phyloP scores from a whole-genome alignment of 768 basidiomycete genomes.

The Cyathus striatus region DNA sequence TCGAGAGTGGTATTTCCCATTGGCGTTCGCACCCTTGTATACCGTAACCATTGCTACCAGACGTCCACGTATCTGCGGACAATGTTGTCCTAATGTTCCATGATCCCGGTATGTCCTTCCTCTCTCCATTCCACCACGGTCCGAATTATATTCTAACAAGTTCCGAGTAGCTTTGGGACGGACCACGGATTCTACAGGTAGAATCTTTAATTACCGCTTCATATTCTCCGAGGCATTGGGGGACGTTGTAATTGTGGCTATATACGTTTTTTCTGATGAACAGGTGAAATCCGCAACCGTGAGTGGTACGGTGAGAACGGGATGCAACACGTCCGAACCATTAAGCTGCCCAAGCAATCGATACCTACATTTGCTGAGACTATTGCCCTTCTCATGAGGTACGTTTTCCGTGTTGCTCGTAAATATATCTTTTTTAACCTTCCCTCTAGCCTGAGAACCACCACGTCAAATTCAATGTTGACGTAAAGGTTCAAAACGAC shows the following conservation, averaged over 20 bases:
- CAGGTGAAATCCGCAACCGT: constrained; percentile 65
- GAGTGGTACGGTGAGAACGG: constrained; percentile 67
- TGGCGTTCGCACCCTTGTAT: constrained; percentile 24
- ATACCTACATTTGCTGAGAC: constrained; percentile 92
- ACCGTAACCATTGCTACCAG: constrained; percentile 59
- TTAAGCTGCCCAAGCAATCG: constrained; percentile 73
- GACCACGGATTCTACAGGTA: constrained; percentile 78
- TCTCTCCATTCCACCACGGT: constrained; percentile 2
- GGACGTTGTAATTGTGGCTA: too few species aligned
- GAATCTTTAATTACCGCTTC: background rate
- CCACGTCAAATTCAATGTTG: constrained; percentile 79
- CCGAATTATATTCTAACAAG: constrained; percentile 9
- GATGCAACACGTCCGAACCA: constrained; percentile 76
- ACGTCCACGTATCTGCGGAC: constrained; percentile 92
- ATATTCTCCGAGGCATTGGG: too few species aligned
- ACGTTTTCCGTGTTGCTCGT: constrained; percentile 16
- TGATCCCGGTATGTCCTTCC: constrained; percentile 60
- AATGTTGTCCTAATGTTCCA: constrained; percentile 93
- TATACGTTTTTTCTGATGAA: too few species aligned
- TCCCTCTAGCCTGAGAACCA: constrained; percentile 61
- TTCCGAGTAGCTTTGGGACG: constrained; percentile 52
- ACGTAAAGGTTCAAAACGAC: constrained; percentile 92
- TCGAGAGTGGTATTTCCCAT: constrained; percentile 88
- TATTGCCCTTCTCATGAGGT: constrained; percentile 73
- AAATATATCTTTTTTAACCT: too few species aligned